These are phyloP conservation scores for Esteya vermicola DNA, from an alignment of 2,329 filamentous ascomycete genomes.

Conservation along the genomic window DNA sequence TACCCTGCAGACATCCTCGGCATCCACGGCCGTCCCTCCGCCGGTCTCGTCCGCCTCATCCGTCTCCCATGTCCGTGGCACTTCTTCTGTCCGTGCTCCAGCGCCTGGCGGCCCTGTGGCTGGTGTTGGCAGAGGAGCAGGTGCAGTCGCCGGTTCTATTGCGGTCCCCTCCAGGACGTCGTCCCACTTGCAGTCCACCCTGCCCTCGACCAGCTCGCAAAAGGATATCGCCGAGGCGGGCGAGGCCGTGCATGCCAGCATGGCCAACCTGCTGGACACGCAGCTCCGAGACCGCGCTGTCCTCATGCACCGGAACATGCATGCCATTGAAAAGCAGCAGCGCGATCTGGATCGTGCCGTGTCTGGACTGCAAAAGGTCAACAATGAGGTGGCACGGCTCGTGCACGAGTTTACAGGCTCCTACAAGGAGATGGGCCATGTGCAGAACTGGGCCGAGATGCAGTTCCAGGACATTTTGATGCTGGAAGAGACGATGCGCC, in stretches of 20 bases:
- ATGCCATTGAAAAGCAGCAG: conserved; percentile 53
- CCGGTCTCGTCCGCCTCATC: background rate
- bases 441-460: conserved; percentile 82
- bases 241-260: conserved; percentile 42
- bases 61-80: too few species aligned
- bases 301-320: conserved; percentile 55
- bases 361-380: conserved; percentile 45
- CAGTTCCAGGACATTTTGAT: conserved; percentile 54
- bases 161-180: background rate
- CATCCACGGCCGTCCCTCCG: background rate
- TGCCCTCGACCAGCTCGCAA: conserved; percentile 27
- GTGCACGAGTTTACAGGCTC: conserved; percentile 46
- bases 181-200: conserved; percentile 5
- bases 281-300: conserved; percentile 54
- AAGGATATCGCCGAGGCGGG: conserved; percentile 41
- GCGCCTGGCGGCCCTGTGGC: background rate
- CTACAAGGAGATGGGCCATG: conserved; percentile 66
- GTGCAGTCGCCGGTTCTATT: background rate
- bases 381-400: conserved; percentile 49
- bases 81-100: too few species aligned
- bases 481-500: conserved; percentile 48
- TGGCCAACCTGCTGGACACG: conserved; percentile 56
- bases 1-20: background rate
- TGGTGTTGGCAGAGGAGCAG: too few species aligned
- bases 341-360: conserved; percentile 47